Evolutionary conservation across 2,329 filamentous ascomycete species (phyloP).

Genomic region (Penicillium sp.): DNA sequence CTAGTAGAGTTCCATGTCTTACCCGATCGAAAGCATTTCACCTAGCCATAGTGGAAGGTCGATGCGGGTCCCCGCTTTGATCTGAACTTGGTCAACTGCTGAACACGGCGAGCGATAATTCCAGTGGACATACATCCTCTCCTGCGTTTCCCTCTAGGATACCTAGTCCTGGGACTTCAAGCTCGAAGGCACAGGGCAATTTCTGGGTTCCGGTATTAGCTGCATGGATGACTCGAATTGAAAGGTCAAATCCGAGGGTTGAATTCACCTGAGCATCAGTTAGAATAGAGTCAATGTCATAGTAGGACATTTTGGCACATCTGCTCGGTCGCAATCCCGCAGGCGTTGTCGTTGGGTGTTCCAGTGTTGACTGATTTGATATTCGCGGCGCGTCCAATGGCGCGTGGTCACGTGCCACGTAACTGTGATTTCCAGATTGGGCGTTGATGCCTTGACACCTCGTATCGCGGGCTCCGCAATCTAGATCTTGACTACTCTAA

Average conservation of each 20-base stretch:
- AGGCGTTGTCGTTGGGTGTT: not conserved
- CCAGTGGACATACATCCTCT: slow-evolving; percentile 46
- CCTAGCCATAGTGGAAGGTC: slow-evolving; percentile 89
- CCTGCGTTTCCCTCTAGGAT: slow-evolving; percentile 81
- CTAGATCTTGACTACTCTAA: not conserved
- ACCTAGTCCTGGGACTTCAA: slow-evolving; percentile 80
- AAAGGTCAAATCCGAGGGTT: not conserved
- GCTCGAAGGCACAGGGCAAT: slow-evolving; percentile 90
- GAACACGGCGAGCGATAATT: not conserved
- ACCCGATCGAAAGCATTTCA: slow-evolving; percentile 68
- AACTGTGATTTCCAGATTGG: not conserved
- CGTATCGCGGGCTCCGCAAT: not conserved
- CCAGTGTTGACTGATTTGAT: not conserved
- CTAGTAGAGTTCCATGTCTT: slow-evolving; percentile 12
- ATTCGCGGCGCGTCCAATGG: slow-evolving; percentile 9
- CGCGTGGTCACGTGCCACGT: slow-evolving; percentile 14
- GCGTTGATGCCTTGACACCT: not conserved
- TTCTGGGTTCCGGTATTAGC: slow-evolving; percentile 55
- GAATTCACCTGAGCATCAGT: slow-evolving; percentile 42
- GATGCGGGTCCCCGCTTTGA: slow-evolving; percentile 75
- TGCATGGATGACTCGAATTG: not conserved
- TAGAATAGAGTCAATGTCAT: slow-evolving; percentile 47
- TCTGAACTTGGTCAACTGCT: slow-evolving; percentile 39
- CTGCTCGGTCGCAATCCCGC: not conserved
- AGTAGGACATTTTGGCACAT: slow-evolving; percentile 40